Conservation (phyloP, 257 asterid species). For the Solanum virginianum region DNA sequence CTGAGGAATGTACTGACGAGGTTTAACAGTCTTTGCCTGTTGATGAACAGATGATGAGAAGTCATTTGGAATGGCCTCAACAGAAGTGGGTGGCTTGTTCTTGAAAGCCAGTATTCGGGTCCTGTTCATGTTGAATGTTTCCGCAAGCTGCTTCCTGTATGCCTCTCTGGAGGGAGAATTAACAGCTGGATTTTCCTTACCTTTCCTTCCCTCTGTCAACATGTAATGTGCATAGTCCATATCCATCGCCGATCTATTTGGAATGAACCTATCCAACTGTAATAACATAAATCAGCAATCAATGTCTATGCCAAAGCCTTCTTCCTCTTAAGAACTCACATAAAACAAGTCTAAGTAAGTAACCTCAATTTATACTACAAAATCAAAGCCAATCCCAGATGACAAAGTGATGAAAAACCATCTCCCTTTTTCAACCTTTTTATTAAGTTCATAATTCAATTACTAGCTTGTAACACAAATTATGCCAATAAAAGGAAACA, state of each 20-base stretch:
- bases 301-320: neutral
- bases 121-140: constrained; percentile 59
- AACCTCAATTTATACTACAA: neutral
- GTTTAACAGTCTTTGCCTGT: constrained; percentile 41
- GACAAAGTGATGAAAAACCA: neutral
- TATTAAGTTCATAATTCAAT: neutral
- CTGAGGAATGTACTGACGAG: constrained; percentile 71
- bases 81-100: constrained; percentile 53
- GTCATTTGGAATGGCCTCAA: constrained; percentile 30
- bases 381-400: neutral
- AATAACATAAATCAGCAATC: neutral
- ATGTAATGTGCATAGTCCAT: constrained; percentile 59
- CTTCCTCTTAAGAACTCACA: neutral
- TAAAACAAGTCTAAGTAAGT: neutral
- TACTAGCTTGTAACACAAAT: neutral
- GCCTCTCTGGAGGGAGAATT: constrained; percentile 57
- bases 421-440: neutral
- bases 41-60: constrained; percentile 24
- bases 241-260: constrained; percentile 71
- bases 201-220: constrained; percentile 55
- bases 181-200: constrained; percentile 55
- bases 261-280: constrained; percentile 78
- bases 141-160: constrained; percentile 60
- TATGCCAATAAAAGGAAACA: neutral
- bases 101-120: constrained; percentile 60